A percentile compares a stretch with the other conserved stretches of the same genome.
These are phyloP conservation scores for Amniculicola lignicola DNA, from an alignment of 495 filamentous ascomycete genomes.

Conservation along the genomic window DNA sequence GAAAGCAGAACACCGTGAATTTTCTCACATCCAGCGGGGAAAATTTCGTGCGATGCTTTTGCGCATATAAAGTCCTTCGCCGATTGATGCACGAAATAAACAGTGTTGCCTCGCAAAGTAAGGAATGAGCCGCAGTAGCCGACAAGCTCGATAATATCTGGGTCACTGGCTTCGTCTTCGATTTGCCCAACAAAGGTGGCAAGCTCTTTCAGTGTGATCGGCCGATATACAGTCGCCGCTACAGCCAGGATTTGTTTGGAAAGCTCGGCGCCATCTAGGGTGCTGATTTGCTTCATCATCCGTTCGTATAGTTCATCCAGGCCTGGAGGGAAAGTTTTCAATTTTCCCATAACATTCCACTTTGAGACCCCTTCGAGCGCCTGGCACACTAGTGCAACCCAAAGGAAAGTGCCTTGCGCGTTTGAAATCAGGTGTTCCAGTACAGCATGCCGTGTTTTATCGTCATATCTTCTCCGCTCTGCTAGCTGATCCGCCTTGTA, in stretches of 20 bases:
- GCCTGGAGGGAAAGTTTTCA: constrained; percentile 3
- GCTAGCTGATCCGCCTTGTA: constrained; percentile 31
- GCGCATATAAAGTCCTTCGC: constrained; percentile 17
- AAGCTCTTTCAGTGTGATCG: background rate
- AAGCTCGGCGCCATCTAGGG: constrained; percentile 1
- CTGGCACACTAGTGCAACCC: constrained; percentile 37
- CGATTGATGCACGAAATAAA: constrained; percentile 15
- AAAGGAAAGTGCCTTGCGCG: constrained; percentile 39
- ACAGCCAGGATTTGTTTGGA: constrained; percentile 1
- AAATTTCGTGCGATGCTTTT: constrained; percentile 19
- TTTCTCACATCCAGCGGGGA: constrained; percentile 16
- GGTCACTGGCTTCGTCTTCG: background rate
- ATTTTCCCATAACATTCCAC: background rate
- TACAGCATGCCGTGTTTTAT: constrained; percentile 21
- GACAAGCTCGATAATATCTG: background rate
- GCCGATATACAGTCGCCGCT: constrained; percentile 1
- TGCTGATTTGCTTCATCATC: constrained; percentile 8
- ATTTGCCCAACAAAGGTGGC: background rate
- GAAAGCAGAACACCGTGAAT: constrained; percentile 33
- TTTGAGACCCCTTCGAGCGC: background rate
- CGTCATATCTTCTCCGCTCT: constrained; percentile 28
- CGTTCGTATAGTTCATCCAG: constrained; percentile 9
- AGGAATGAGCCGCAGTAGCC: constrained; percentile 11
- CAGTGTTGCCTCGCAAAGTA: background rate
- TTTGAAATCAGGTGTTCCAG: constrained; percentile 28